Conservation (phyloP, 305 asterid genomes). For the Petunia hybrid region DNA sequence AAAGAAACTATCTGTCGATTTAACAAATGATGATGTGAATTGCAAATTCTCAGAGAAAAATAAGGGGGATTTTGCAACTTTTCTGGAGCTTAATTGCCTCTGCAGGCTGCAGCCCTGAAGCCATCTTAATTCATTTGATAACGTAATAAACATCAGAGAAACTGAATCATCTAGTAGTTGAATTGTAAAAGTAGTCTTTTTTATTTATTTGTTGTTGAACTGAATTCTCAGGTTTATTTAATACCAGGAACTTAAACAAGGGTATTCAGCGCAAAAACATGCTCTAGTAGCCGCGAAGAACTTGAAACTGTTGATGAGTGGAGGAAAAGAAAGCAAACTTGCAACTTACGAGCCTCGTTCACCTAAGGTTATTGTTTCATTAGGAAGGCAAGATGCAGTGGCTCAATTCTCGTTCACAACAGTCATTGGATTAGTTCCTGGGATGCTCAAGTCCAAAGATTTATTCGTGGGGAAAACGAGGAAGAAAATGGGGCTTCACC, state of each 20-base stretch:
- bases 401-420: constrained; percentile 75
- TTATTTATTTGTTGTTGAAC: too few species aligned
- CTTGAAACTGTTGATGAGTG: constrained; percentile 59
- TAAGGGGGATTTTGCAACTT: too few species aligned
- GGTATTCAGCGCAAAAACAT: constrained; percentile 78
- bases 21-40: not conserved
- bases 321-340: constrained; percentile 68
- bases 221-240: not conserved
- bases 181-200: not conserved
- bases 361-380: constrained; percentile 57
- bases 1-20: not conserved
- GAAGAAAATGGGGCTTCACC: constrained; percentile 73
- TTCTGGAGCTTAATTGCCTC: too few species aligned
- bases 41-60: too few species aligned
- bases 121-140: not conserved
- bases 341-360: constrained; percentile 60
- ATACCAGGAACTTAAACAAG: constrained; percentile 74
- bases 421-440: constrained; percentile 74
- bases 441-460: constrained; percentile 84
- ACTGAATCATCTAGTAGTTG: not conserved
- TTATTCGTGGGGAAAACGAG: constrained; percentile 78
- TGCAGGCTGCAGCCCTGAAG: too few species aligned
- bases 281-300: constrained; percentile 66
- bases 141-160: not conserved
- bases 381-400: constrained; percentile 85